Percentiles rank a stretch among this genome's conserved stretches.
These are phyloP conservation scores for Berberis vulgaris DNA, from an alignment of 164 flowering plant species.

Conservation along the genomic window DNA sequence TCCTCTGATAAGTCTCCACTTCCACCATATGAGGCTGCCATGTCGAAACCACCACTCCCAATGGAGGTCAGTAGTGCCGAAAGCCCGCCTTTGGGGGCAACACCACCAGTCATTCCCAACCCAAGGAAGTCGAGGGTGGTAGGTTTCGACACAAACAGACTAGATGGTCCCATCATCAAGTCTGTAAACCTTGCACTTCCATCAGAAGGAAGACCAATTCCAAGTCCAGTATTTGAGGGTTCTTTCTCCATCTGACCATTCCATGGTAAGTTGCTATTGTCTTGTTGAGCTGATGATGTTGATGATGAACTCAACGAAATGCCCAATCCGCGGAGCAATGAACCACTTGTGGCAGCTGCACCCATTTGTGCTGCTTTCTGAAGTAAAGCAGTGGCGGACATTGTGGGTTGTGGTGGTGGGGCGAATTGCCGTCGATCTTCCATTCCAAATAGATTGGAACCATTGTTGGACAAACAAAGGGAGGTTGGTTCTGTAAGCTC, in stretches of 20 bases:
- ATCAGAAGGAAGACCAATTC: constrained; percentile 43
- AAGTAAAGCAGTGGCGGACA: constrained; percentile 82
- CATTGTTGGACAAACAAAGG: constrained; percentile 54
- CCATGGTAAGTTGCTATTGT: constrained; percentile 27
- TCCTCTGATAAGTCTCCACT: constrained; percentile 19
- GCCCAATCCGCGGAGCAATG: constrained; percentile 63
- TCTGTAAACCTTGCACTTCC: constrained; percentile 40
- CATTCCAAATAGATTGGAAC: constrained; percentile 40
- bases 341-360: constrained; percentile 42
- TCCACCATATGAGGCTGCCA: constrained; percentile 13
- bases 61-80: constrained; percentile 37
- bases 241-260: constrained; percentile 18
- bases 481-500: constrained; percentile 45
- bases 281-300: constrained; percentile 30
- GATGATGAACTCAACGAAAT: constrained; percentile 40
- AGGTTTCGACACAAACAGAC: constrained; percentile 59
- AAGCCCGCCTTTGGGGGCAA: constrained; percentile 36
- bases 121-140: constrained; percentile 76
- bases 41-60: constrained; percentile 7
- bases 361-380: constrained; percentile 89
- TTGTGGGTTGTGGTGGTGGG: constrained; percentile 45
- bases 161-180: constrained; percentile 53
- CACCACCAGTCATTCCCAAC: constrained; percentile 59
- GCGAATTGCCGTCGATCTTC: constrained; percentile 41
- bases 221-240: constrained; percentile 28